Conservation (phyloP, 495 filamentous ascomycete genomes). For the Talaromyces stipitatus region DNA sequence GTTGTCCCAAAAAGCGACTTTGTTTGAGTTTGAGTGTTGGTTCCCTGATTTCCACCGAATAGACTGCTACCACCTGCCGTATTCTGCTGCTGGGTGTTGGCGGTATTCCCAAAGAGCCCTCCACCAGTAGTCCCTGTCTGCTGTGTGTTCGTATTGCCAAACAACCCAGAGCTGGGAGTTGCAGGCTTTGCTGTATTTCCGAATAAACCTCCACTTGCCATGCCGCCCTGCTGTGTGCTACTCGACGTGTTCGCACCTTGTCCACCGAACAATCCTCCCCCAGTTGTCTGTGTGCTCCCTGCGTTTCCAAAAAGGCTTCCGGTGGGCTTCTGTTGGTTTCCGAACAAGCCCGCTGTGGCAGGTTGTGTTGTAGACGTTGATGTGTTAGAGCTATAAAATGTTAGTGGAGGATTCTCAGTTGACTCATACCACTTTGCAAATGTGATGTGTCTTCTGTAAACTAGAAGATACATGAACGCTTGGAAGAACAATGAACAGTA, state of each 20-base stretch:
- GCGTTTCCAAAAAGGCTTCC: slow-evolving; percentile 42
- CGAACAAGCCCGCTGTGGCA: slow-evolving; percentile 31
- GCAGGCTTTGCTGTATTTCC: slow-evolving; percentile 20
- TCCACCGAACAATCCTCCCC: slow-evolving; percentile 5
- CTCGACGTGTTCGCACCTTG: slow-evolving; percentile 15
- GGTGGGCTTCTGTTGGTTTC: slow-evolving; percentile 31
- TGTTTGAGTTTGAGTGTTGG: slow-evolving; percentile 30
- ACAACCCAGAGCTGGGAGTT: slow-evolving; percentile 17
- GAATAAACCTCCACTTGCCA: slow-evolving; percentile 23
- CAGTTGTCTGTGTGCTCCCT: slow-evolving; percentile 20
- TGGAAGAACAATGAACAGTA: neutral
- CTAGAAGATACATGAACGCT: neutral
- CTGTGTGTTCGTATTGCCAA: slow-evolving; percentile 13
- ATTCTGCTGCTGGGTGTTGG: slow-evolving; percentile 10
- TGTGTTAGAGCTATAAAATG: neutral
- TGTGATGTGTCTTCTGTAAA: neutral
- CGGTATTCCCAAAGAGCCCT: slow-evolving; percentile 30
- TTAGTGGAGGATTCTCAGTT: neutral
- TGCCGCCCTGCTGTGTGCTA: slow-evolving; percentile 15
- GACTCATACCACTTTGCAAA: neutral
- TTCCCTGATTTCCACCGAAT: slow-evolving; percentile 22
- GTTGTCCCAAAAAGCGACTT: slow-evolving; percentile 29
- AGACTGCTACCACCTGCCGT: slow-evolving; percentile 11
- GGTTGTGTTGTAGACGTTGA: slow-evolving; percentile 5
- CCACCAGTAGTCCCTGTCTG: slow-evolving; percentile 25